Base-by-base conservation (phyloP, 192 early-diverging fungal species). In the Piromyces finnis region DNA sequence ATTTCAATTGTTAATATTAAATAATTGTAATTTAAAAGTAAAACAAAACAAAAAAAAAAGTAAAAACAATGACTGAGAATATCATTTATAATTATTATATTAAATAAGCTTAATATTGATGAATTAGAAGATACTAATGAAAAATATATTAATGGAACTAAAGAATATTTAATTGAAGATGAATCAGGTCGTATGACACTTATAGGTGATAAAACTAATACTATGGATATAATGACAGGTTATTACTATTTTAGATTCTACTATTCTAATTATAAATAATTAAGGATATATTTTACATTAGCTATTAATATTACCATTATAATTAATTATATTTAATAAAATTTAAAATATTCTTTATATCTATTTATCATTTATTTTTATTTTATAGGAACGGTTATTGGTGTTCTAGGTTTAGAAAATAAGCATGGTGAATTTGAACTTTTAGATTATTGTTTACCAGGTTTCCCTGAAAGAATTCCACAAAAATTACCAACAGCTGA, bases 171-270 rank as follows among this genome's bases (percentile, higher is more conserved):
- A 29, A 82, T 98, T 77, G 97, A 98, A 83, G 97, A 98, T 84
- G 96, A 98, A 81, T 96, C 94, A 7, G 96, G 96, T 17, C 88
- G 97, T 30, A 88, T 98, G 22, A 88, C 88, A 35, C 85, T 98
- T 26, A 86, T 86, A 26, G 96, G 96, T 17, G 51, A 82, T 4
- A 81, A 85, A 30, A 36, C 97, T 22, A 82, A 86, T 26, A 78
- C 79, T 32, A 85, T 87, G 16, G 80, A 85, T 26, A 83, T 96
- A 27, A 92, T 94, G 15, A 96, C 97, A 2, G 96, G 93, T 90
- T 82, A 82, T 78, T 29, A 35, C 9, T 12, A 30, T 36, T 14
- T n/a, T 78, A 51, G 5, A 12, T 12, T 28, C 79, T 68, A 29
- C 39, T 30, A 27, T 78, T 28, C 3, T n/a, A 7, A 78, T n/a